Base-by-base conservation (phyloP, 176 grass and related monocot genomes). In the Paspalum notatum region DNA sequence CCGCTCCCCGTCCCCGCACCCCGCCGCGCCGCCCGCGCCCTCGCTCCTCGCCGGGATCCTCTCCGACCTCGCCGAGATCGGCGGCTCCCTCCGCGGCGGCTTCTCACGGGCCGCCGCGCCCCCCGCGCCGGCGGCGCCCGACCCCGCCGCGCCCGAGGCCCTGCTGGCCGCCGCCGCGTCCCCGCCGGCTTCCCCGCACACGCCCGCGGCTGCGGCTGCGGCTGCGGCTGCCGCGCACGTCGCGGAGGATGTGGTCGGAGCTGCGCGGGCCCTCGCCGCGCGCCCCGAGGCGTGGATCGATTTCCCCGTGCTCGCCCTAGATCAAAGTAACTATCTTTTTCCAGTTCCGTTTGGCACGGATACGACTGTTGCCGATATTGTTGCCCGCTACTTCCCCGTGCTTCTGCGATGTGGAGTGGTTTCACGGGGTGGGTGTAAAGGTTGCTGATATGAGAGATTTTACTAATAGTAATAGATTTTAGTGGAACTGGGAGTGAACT, bases 41-140 rank as follows among this genome's bases (percentile, higher is more conserved):
- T 79, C 76, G 80, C 24, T 90, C 69, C 69, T 92, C n/a, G 83
- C 90, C 0, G 95, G 95, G 1, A 94, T 97, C 82, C 85, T 97
- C 82, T 83, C 89, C 75, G 95, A 98, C 86, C 92, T 94, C 77
- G 87, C 95, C 46, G 95, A 98, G 83, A 85, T 98, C 77, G 87
- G 92, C 15, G 87, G 90, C 52, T 89, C 87, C 67, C 82, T 98
- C 72, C 86, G 87, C 61, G 88, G 80, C 53, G 89, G 94, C 53
- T 78, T 97, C 48, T 86, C 87, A 44, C 85, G 77, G 27, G 59
- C 91, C 8, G 69, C 77, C 14, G 42, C 62, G 1, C 3, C 56
- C n/a, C 8, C 57, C 5, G 63, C 73, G 47, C 62, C 79, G 13
- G 44, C 70, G 6, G 65, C 47, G 3, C 22, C 17, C 12, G 72